Conservation (phyloP, 2,329 filamentous ascomycete species). For the Trichophyton rubrum region DNA sequence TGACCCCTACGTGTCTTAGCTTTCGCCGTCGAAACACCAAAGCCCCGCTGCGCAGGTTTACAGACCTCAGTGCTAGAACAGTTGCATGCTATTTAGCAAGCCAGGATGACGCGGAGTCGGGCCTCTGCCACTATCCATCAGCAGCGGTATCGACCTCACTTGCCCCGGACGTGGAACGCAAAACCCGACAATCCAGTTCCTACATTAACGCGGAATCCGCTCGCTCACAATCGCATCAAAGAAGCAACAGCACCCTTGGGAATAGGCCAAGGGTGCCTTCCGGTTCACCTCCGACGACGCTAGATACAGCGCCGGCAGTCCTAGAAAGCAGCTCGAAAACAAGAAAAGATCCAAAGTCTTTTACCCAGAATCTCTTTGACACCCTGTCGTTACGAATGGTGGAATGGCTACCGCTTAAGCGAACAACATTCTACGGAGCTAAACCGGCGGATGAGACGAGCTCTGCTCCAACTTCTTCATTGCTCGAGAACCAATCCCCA, state of each 20-base stretch:
- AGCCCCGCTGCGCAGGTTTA: slow-evolving; percentile 64
- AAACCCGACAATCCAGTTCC: neutral
- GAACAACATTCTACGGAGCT: neutral
- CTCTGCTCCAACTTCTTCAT: neutral
- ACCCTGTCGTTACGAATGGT: slow-evolving; percentile 35
- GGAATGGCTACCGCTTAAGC: slow-evolving; percentile 33
- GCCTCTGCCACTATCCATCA: slow-evolving; percentile 48
- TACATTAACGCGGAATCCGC: neutral
- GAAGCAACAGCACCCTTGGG: neutral
- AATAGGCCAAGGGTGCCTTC: neutral
- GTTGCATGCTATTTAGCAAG: slow-evolving; percentile 69
- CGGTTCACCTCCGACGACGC: neutral
- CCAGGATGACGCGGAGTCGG: slow-evolving; percentile 60
- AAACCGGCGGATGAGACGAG: neutral
- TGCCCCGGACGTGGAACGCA: neutral
- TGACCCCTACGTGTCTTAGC: slow-evolving; percentile 67
- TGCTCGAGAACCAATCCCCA: neutral
- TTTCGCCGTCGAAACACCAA: slow-evolving; percentile 57
- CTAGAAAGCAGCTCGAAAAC: slow-evolving; percentile 15
- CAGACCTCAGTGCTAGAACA: slow-evolving; percentile 66
- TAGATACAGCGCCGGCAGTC: neutral
- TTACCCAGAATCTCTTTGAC: slow-evolving; percentile 47
- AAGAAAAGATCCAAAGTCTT: slow-evolving; percentile 47
- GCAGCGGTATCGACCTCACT: slow-evolving; percentile 7
- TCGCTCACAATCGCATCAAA: neutral